These are phyloP conservation scores for Trichoderma endophyticum DNA, from an alignment of 2,329 filamentous ascomycete genomes.

Conservation along the genomic window DNA sequence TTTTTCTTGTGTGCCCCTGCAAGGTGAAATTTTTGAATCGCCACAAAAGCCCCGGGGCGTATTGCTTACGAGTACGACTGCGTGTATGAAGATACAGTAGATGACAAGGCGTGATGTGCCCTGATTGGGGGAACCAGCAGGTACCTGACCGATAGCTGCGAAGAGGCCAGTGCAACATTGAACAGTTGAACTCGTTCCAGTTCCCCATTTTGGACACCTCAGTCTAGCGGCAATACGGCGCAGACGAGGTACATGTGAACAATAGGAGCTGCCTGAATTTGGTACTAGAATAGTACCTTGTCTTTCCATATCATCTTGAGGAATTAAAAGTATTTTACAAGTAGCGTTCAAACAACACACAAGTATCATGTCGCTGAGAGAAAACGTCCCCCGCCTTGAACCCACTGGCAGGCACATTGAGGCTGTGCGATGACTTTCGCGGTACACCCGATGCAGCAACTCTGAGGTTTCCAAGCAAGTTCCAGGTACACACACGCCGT, in stretches of 20 bases:
- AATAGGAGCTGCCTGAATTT: not conserved
- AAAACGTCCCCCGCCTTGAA: not conserved
- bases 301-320: rapidly evolving
- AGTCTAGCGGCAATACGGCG: not conserved
- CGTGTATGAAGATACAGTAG: not conserved
- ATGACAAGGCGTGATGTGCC: not conserved
- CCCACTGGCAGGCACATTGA: not conserved
- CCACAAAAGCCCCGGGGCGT: not conserved
- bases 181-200: not conserved
- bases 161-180: not conserved
- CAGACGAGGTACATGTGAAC: not conserved
- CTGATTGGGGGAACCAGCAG: not conserved
- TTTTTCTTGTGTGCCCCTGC: not conserved
- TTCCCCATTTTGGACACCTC: not conserved
- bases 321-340: not conserved
- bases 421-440: not conserved
- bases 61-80: not conserved
- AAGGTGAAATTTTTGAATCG: not conserved
- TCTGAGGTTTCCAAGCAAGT: not conserved
- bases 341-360: not conserved
- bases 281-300: not conserved
- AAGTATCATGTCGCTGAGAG: not conserved
- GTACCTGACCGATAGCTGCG: not conserved
- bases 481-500: not conserved
- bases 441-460: not conserved